A percentile compares a stretch with the other conserved stretches of the same genome.
These are phyloP conservation scores for Solanum bulbocastanum DNA, from an alignment of 257 asterid species.

Conservation along the genomic window DNA sequence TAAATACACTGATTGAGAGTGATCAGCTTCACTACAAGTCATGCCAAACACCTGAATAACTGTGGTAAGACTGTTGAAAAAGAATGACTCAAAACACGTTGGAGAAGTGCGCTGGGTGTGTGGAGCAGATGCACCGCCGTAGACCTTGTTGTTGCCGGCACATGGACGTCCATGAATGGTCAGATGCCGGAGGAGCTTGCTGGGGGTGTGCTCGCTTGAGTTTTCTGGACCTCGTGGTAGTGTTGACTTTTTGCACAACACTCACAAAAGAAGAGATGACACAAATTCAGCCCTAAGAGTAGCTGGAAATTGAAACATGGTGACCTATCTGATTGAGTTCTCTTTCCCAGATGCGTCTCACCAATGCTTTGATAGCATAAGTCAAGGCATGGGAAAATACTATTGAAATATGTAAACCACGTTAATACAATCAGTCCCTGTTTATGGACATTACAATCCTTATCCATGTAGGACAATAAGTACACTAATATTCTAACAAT, in stretches of 20 bases:
- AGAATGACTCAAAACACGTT: neutral
- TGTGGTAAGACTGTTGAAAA: neutral
- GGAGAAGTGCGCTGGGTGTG: neutral
- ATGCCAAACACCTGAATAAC: neutral
- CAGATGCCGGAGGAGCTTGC: neutral
- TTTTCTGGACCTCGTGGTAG: neutral
- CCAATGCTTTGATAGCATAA: neutral
- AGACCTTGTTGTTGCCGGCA: neutral
- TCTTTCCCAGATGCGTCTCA: neutral
- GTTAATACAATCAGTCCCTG: neutral
- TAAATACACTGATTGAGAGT: neutral
- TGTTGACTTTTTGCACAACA: neutral
- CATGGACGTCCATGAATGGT: neutral
- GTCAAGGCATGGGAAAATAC: neutral
- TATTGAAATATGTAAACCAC: neutral
- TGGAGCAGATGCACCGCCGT: neutral
- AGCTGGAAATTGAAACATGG: neutral
- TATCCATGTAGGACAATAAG: neutral
- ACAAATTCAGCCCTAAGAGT: neutral
- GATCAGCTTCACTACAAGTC: neutral
- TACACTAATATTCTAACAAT: neutral
- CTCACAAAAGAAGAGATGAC: neutral
- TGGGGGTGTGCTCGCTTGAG: neutral
- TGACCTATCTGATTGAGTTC: neutral
- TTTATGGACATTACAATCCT: conserved; percentile 7